Conservation (phyloP, 2,329 filamentous ascomycete species). For the Calcarisporium arbuscula region DNA sequence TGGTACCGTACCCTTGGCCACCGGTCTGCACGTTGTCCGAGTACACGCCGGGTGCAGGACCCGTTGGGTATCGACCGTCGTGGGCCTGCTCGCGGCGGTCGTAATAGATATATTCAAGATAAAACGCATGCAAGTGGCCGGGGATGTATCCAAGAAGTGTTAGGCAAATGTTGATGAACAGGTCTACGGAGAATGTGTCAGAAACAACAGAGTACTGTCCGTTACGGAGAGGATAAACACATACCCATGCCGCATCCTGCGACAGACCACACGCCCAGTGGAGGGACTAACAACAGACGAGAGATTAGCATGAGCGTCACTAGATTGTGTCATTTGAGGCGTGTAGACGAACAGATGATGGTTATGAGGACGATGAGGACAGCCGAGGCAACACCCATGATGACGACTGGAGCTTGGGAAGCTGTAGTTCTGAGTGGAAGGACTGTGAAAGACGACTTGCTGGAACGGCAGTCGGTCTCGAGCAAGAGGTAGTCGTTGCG, state of each 20-base stretch:
- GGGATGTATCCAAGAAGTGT: slow-evolving; percentile 68
- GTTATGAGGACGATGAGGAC: slow-evolving; percentile 46
- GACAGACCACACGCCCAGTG: slow-evolving; percentile 56
- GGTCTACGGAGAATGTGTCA: slow-evolving; percentile 35
- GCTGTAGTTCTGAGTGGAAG: slow-evolving; percentile 3
- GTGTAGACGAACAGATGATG: slow-evolving; percentile 39
- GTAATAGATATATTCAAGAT: slow-evolving; percentile 78
- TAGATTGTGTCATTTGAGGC: neutral
- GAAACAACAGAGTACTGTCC: neutral
- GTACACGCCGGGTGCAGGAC: slow-evolving; percentile 62
- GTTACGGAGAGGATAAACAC: slow-evolving; percentile 11
- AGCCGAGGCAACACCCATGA: slow-evolving; percentile 43
- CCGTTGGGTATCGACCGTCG: slow-evolving; percentile 46
- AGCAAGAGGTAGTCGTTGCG: no score
- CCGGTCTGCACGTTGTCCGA: slow-evolving; percentile 67
- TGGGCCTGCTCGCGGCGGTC: slow-evolving; percentile 60
- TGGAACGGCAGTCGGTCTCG: no score
- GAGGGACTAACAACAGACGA: slow-evolving; percentile 47
- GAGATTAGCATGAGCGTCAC: neutral
- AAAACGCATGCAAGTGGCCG: slow-evolving; percentile 75
- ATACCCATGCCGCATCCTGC: slow-evolving; percentile 55
- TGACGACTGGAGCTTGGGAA: slow-evolving; percentile 15
- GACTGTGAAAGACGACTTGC: no score
- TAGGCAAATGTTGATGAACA: slow-evolving; percentile 61
- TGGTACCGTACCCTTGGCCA: slow-evolving; percentile 57